Evolutionary conservation across 2,329 filamentous ascomycete species (phyloP), one percentile per base, ranked within the genome.

Genomic region (Fusarium foetens): DNA sequence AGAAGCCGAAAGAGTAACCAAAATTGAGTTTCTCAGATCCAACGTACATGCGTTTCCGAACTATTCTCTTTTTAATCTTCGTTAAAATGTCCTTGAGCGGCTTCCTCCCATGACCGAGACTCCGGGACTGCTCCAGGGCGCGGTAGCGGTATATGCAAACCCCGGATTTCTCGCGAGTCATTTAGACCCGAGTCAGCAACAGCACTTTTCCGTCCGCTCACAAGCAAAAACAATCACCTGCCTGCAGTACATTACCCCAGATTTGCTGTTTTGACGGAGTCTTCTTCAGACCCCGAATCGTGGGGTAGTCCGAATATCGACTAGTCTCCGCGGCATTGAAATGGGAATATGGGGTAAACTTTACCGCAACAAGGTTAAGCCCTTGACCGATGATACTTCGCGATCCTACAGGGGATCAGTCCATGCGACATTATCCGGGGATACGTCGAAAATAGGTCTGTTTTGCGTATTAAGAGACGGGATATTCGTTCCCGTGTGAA

Each of bases 1-100:
- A 73, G 60, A 80, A 80, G 59, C 76, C 75, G 16, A 57, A 13
- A 23, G 27, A 29, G 27, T 29, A 29, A 29, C 25, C 25, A 25
- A 25, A 25, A 25, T 25, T 25, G 25, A 25, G 25, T 6, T 25
- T 25, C 25, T 25, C 25, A 25, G 5, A 25, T 25, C 25, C 25
- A 25, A 25, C 25, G 25, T 25, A 25, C 25, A 25, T 25, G 25
- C 25, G 5, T 29, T 29, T 10, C 27, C 27, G 27, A 10, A 29
- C 8, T 29, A 10, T 29, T 29, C 27, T 29, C 8, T 29, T 29
- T 8, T 7, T 29, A 8, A 10, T 29, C 27, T 14, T 33, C 5
- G 31, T 14, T 33, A 33, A 33, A 1, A 33, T 33, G 31, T 7
- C 31, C 9, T 21, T 5, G 36, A 11, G 12, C 36, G 36, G 17